Conservation (phyloP, 371 early-diverging fungal genomes). For the Mucor saturninus region DNA sequence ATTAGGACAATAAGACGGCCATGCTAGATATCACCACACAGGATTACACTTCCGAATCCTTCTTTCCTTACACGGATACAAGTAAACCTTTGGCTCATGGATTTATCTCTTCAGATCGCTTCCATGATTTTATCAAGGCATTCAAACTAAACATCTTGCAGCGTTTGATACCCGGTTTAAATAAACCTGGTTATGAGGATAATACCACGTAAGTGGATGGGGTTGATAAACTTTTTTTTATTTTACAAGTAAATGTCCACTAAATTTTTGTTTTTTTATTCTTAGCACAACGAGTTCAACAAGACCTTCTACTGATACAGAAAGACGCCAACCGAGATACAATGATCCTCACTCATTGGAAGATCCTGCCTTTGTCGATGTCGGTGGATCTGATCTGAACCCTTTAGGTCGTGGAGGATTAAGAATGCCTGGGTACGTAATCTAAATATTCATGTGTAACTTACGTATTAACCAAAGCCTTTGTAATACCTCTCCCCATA, state of each 20-base stretch:
- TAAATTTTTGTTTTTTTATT: no score
- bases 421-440: slow-evolving; percentile 51
- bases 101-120: slow-evolving; percentile 60
- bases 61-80: slow-evolving; percentile 54
- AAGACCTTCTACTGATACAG: neutral
- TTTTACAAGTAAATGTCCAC: no score
- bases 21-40: slow-evolving; percentile 58
- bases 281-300: neutral
- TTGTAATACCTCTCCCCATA: no score
- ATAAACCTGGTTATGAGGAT: slow-evolving; percentile 46
- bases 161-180: slow-evolving; percentile 67
- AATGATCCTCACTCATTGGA: neutral
- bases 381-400: slow-evolving; percentile 66
- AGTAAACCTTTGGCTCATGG: slow-evolving; percentile 56
- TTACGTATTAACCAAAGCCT: no score
- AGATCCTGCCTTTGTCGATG: slow-evolving; percentile 43
- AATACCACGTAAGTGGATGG: neutral
- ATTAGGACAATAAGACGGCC: slow-evolving; percentile 66
- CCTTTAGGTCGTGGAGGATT: slow-evolving; percentile 49
- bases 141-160: slow-evolving; percentile 73
- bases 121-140: slow-evolving; percentile 63
- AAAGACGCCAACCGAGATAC: slow-evolving; percentile 5
- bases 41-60: slow-evolving; percentile 61
- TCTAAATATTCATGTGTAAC: neutral
- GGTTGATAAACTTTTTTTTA: neutral